Conservation (phyloP, 805 yeast species). For the Lachancea sp. region DNA sequence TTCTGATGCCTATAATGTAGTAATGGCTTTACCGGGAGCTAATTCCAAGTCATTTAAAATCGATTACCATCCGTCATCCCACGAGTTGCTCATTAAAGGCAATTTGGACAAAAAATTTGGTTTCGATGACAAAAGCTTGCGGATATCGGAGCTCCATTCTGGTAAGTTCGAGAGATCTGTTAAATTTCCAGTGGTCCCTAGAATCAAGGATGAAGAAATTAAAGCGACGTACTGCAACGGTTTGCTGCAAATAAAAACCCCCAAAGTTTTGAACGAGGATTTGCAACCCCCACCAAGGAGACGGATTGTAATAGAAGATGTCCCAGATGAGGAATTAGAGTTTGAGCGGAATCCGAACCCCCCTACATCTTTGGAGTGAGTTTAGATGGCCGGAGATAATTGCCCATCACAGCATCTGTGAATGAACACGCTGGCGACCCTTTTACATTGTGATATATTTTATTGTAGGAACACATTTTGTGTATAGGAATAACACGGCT, state of each 20-base stretch:
- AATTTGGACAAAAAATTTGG: conserved; percentile 37
- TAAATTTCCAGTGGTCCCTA: conserved; percentile 49
- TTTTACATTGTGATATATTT: too few species aligned
- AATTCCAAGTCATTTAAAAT: conserved; percentile 45
- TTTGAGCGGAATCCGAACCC: conserved; percentile 45
- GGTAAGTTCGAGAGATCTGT: conserved; percentile 54
- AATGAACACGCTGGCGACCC: too few species aligned
- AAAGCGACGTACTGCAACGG: conserved; percentile 51
- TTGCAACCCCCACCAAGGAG: conserved; percentile 38
- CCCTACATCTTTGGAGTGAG: not conserved
- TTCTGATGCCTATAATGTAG: conserved; percentile 40
- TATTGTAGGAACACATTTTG: too few species aligned
- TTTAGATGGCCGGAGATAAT: too few species aligned
- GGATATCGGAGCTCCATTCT: conserved; percentile 47
- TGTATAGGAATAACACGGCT: too few species aligned
- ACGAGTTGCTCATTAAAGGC: conserved; percentile 49
- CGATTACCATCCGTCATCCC: conserved; percentile 53
- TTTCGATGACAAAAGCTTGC: conserved; percentile 36
- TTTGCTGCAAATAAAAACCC: conserved; percentile 45
- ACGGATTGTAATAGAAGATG: conserved; percentile 42
- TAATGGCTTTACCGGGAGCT: conserved; percentile 55
- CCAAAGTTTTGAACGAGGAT: conserved; percentile 36
- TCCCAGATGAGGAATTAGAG: conserved; percentile 43
- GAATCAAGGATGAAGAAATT: conserved; percentile 46
- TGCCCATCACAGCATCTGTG: too few species aligned